Percentiles rank a stretch among this genome's conserved stretches.
These are phyloP conservation scores for Aspergillus cavernicola DNA, from an alignment of 495 filamentous ascomycete genomes.

Conservation along the genomic window DNA sequence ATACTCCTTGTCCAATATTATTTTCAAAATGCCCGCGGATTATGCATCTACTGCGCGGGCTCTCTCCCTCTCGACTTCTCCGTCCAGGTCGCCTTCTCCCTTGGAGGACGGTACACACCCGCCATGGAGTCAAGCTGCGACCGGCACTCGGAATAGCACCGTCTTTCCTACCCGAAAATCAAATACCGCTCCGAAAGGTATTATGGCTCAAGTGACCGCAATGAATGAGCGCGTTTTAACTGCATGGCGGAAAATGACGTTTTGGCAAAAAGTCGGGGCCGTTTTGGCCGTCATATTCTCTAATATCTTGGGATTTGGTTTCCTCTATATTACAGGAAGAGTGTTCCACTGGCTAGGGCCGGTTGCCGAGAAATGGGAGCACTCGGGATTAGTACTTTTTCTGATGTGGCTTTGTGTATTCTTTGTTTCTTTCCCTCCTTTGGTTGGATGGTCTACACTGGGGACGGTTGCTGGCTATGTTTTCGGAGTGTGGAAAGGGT, in stretches of 20 bases:
- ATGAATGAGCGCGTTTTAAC: slow-evolving; percentile 25
- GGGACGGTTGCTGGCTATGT: slow-evolving; percentile 88
- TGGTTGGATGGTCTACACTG: slow-evolving; percentile 85
- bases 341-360: slow-evolving; percentile 72
- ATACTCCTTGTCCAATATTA: neutral
- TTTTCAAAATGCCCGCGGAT: slow-evolving; percentile 48
- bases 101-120: slow-evolving; percentile 37
- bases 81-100: slow-evolving; percentile 35
- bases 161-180: slow-evolving; percentile 23
- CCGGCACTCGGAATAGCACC: slow-evolving; percentile 31
- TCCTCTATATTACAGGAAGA: slow-evolving; percentile 69
- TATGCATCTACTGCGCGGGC: slow-evolving; percentile 63
- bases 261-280: slow-evolving; percentile 58
- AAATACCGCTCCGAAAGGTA: slow-evolving; percentile 38
- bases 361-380: slow-evolving; percentile 68
- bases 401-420: slow-evolving; percentile 78
- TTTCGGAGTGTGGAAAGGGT: slow-evolving; percentile 88
- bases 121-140: slow-evolving; percentile 35
- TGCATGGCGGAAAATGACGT: slow-evolving; percentile 53
- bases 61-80: slow-evolving; percentile 57
- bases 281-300: slow-evolving; percentile 44
- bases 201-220: slow-evolving; percentile 38
- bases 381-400: slow-evolving; percentile 65
- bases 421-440: slow-evolving; percentile 77
- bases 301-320: slow-evolving; percentile 56